phyloP scores from a whole-genome alignment of 352 stramenopile genomes.

The Pythium sukuiense region DNA sequence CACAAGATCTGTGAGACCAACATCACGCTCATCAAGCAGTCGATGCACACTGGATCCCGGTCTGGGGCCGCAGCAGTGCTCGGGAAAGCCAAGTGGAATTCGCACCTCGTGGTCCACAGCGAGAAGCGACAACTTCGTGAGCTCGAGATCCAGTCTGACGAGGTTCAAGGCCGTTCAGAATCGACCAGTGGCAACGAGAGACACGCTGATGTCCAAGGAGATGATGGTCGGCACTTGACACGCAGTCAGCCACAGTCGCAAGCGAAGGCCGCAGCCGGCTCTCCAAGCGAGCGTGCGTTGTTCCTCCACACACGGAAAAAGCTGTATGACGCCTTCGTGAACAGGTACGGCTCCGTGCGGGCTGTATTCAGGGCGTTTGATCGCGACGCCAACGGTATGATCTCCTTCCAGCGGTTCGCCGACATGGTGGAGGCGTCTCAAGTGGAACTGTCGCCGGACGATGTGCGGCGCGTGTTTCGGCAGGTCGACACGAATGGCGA shows the following conservation, averaged over 20 bases:
- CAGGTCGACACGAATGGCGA: slow-evolving; percentile 68
- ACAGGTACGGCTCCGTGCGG: slow-evolving; percentile 77
- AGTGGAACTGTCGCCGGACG: slow-evolving; percentile 43
- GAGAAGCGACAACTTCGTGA: slow-evolving; percentile 18
- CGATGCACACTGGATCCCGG: slow-evolving; percentile 13
- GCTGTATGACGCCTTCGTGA: slow-evolving; percentile 64
- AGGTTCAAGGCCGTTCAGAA: background rate
- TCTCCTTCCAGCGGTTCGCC: slow-evolving; percentile 71
- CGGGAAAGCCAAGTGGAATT: background rate
- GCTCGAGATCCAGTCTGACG: background rate
- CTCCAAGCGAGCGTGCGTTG: slow-evolving; percentile 9
- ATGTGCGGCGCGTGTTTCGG: slow-evolving; percentile 50
- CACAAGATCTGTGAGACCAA: slow-evolving; percentile 48
- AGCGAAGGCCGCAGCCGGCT: background rate
- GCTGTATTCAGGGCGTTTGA: slow-evolving; percentile 79
- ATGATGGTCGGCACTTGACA: background rate
- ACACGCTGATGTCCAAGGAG: background rate
- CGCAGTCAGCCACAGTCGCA: background rate
- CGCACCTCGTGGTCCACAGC: slow-evolving; percentile 19
- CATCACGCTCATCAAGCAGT: slow-evolving; percentile 40
- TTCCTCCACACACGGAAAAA: slow-evolving; percentile 48
- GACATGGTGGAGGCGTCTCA: slow-evolving; percentile 74
- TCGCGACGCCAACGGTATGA: slow-evolving; percentile 57
- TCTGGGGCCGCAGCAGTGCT: background rate
- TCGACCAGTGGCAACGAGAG: background rate